phyloP scores from a whole-genome alignment of 441 rosid genomes.

The Aquilaria agallochum region DNA sequence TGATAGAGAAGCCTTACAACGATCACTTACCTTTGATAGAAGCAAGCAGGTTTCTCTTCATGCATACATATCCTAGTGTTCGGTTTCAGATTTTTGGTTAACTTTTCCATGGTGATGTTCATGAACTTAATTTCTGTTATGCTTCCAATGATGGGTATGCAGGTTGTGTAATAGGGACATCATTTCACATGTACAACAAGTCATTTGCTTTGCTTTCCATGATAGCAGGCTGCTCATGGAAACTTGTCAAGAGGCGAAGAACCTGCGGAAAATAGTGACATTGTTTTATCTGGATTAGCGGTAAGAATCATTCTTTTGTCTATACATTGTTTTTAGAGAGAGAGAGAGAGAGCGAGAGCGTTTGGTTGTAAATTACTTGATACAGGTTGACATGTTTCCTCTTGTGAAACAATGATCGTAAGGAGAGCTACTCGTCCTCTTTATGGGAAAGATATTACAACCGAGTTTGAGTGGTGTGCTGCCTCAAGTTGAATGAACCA shows the following conservation, averaged over 20 bases:
- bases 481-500: no score
- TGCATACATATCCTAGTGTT: no score
- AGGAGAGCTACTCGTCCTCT: slow-evolving; percentile 21
- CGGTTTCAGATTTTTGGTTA: no score
- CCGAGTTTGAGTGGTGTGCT: no score
- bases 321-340: slow-evolving; percentile 12
- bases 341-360: slow-evolving; percentile 3
- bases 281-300: slow-evolving; percentile 83
- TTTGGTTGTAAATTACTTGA: slow-evolving; percentile 21
- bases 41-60: slow-evolving; percentile 75
- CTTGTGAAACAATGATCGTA: slow-evolving; percentile 11
- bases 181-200: slow-evolving; percentile 93
- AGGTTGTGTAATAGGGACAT: slow-evolving; percentile 97
- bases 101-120: no score
- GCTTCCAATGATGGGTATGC: slow-evolving; percentile 23
- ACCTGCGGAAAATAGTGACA: slow-evolving; percentile 81
- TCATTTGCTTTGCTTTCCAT: slow-evolving; percentile 93
- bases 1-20: slow-evolving; percentile 93
- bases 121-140: neutral
- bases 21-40: slow-evolving; percentile 90
- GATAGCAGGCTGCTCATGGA: slow-evolving; percentile 95
- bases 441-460: slow-evolving; percentile 1
- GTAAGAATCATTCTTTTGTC: slow-evolving; percentile 17
- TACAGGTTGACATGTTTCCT: slow-evolving; percentile 2
- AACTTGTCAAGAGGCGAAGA: slow-evolving; percentile 96